Evolutionary conservation across 2,329 filamentous ascomycete species (phyloP).

Genomic region (Penicillium paneum): DNA sequence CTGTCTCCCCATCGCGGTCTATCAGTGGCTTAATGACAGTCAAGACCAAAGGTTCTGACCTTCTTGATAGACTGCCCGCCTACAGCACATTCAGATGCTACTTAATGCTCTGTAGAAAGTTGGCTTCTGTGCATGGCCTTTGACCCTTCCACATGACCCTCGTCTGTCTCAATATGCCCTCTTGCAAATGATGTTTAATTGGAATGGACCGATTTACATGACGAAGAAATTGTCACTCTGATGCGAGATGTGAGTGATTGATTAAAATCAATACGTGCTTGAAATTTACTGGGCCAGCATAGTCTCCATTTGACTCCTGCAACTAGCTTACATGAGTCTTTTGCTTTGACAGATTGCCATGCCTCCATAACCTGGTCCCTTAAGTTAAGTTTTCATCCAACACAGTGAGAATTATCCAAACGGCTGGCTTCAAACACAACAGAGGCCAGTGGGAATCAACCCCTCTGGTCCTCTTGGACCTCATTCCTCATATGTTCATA

Average conservation of each 20-base stretch:
- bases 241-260: neutral
- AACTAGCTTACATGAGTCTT: neutral
- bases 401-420: neutral
- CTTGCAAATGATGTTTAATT: neutral
- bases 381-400: neutral
- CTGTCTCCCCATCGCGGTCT: neutral
- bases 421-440: neutral
- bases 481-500: neutral
- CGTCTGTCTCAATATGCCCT: neutral
- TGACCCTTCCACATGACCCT: neutral
- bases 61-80: neutral
- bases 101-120: neutral
- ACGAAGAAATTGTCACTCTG: neutral
- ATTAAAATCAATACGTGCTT: neutral
- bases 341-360: neutral
- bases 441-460: neutral
- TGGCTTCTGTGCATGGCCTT: neutral
- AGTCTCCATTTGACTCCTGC: neutral
- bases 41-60: no score
- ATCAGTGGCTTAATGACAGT: neutral
- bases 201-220: neutral
- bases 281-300: neutral
- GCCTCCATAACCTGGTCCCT: neutral
- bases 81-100: neutral
- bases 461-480: neutral